Evolutionary conservation across 805 yeast species (phyloP), one percentile per base, ranked within the genome.

Genomic region (Kazachstania kunashirensis): DNA sequence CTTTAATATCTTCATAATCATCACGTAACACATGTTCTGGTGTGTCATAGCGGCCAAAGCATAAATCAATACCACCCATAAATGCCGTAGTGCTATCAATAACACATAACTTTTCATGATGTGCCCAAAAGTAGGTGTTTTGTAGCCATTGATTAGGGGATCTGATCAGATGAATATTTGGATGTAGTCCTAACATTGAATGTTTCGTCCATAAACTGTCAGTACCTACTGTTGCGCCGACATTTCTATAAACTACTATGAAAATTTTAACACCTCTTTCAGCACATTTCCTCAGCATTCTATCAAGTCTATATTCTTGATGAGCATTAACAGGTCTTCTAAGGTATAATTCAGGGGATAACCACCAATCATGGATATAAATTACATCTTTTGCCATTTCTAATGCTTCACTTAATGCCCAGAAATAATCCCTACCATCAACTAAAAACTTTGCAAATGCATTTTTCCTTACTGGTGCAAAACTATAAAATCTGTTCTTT

Each of bases 331-430:
- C 89, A 0, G 98, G 98, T 34, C 99, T 68, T 44, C 98, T 73
- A 62, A 92, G 65, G 50, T 92, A 94, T 3, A 92, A 56, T 57
- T 92, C 98, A 0, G 99, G 99, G 4, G 89, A 74, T 18, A 92
- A 66, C 98, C 98, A 92, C 99, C 99, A 92, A 52, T 89, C 99
- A 53, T 92, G 96, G 34, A 92, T 85, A 55, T 79, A 92, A 24
- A 92, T 80, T 1, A 82, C 89, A 65, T 92, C 97, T 46, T 78
- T 77, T 0, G 98, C 97, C 83, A 84, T 79, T 47, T 82, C 85
- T 37, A 92, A 65, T 0, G 97, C 98, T 9, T 86, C 77, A 21
- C 95, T 82, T 2, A 86, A 77, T 1, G 96, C 94, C 96, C 97
- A 92, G 65, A 85, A 81, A 57, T 92, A 84, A 59, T 92, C 99